A percentile compares a stretch with the other conserved stretches of the same genome.
Evolutionary conservation across 257 asterid genomes (phyloP).

Genomic region (Solanum pimpinellifolium): DNA sequence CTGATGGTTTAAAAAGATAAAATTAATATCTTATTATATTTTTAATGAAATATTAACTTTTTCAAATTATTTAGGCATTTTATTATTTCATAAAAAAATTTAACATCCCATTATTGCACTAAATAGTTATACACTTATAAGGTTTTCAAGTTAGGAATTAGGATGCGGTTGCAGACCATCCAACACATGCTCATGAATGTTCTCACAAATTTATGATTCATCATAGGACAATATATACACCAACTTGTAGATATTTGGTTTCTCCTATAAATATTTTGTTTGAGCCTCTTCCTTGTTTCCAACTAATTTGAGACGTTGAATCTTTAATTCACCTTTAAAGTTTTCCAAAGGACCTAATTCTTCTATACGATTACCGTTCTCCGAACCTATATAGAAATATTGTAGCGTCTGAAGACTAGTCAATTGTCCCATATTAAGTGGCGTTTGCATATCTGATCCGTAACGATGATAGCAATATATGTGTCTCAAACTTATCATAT

Average conservation of each 20-base stretch:
- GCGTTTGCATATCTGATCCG: not conserved
- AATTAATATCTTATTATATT: too few relatives aligned
- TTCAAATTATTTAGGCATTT: too few relatives aligned
- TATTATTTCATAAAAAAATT: too few relatives aligned
- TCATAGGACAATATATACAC: not conserved
- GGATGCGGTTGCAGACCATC: slow-evolving; percentile 14
- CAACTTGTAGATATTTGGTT: not conserved
- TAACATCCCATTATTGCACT: too few relatives aligned
- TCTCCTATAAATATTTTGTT: not conserved
- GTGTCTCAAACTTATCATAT: slow-evolving; percentile 16
- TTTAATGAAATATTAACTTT: too few relatives aligned
- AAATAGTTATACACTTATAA: not conserved
- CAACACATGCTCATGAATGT: not conserved
- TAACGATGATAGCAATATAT: not conserved
- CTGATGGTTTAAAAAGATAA: too few relatives aligned
- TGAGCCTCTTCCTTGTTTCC: not conserved
- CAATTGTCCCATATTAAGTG: slow-evolving; percentile 11
- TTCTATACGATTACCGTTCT: slow-evolving; percentile 10
- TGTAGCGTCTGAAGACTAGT: slow-evolving; percentile 12
- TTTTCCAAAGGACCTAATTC: slow-evolving; percentile 14
- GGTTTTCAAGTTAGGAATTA: not conserved
- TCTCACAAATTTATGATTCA: not conserved
- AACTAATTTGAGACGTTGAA: not conserved
- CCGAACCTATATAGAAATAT: not conserved
- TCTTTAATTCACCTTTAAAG: not conserved